A percentile compares a stretch with the other conserved stretches of the same genome.
Evolutionary conservation across 768 basidiomycete genomes (phyloP).

Genomic region (Paxillus involutus): DNA sequence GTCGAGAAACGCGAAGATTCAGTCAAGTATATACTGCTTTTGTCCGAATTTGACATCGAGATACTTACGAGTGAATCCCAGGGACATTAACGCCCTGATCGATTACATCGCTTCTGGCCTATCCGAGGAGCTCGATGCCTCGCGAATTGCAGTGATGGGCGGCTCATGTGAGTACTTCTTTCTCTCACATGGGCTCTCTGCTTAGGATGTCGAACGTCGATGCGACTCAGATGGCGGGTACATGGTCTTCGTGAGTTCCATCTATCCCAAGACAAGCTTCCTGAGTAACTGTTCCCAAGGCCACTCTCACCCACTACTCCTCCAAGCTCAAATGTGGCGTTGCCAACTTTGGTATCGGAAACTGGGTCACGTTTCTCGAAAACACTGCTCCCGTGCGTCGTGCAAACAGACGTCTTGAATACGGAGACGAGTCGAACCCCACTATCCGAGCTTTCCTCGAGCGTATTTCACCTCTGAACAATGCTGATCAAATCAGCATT

Average conservation of each 20-base stretch:
- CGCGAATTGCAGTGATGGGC: slow-evolving; percentile 42
- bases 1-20: slow-evolving; percentile 44
- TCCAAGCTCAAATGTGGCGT: slow-evolving; percentile 40
- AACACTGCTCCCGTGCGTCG: slow-evolving; percentile 39
- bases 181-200: not conserved
- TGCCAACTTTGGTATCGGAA: slow-evolving; percentile 40
- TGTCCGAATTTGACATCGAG: not conserved
- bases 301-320: slow-evolving; percentile 41
- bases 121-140: slow-evolving; percentile 32
- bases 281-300: slow-evolving; percentile 22
- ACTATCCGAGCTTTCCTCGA: slow-evolving; percentile 37
- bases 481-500: slow-evolving; percentile 33
- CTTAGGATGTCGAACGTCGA: not conserved
- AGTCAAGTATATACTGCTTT: slow-evolving; percentile 32
- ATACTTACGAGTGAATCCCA: slow-evolving; percentile 5
- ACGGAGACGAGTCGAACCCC: slow-evolving; percentile 41
- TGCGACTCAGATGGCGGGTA: slow-evolving; percentile 36
- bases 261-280: not conserved
- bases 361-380: slow-evolving; percentile 42
- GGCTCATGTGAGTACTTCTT: slow-evolving; percentile 35
- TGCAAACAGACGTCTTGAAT: slow-evolving; percentile 36
- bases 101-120: slow-evolving; percentile 34
- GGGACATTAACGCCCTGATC: slow-evolving; percentile 40
- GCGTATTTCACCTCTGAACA: slow-evolving; percentile 40
- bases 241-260: slow-evolving; percentile 37